Conservation (phyloP, 345 rosid genomes). For the Heritiera littoralis region DNA sequence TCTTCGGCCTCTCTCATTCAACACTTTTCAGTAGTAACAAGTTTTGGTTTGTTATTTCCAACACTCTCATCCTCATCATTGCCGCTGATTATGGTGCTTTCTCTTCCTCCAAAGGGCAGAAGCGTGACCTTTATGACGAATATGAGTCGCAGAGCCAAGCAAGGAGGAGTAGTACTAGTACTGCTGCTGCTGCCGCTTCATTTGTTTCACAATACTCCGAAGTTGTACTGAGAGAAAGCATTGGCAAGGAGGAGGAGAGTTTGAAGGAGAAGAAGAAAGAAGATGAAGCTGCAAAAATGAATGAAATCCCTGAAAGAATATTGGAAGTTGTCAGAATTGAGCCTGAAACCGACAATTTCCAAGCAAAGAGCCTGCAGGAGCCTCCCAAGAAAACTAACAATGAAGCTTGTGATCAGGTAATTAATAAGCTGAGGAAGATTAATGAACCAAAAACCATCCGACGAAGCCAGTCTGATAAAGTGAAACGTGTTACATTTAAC, state of each 20-base stretch:
- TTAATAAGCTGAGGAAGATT: not conserved
- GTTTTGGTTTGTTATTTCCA: conserved; percentile 68
- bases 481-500: conserved; percentile 28
- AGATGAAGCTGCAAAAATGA: not conserved
- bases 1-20: conserved; percentile 56
- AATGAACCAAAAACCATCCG: conserved; percentile 22
- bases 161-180: not conserved
- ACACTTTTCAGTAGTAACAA: conserved; percentile 47
- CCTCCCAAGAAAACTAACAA: not conserved
- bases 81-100: conserved; percentile 62
- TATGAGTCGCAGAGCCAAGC: conserved; percentile 29
- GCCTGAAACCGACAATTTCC: conserved; percentile 17
- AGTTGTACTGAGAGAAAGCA: not conserved
- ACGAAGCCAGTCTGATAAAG: conserved; percentile 46
- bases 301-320: conserved; percentile 22
- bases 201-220: conserved; percentile 19
- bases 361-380: conserved; percentile 13
- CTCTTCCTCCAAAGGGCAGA: conserved; percentile 34
- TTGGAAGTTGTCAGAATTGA: conserved; percentile 22
- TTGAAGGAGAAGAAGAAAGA: not conserved
- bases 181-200: not conserved
- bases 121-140: conserved; percentile 36
- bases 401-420: conserved; percentile 11
- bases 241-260: conserved; percentile 9
- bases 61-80: conserved; percentile 62